phyloP scores from a whole-genome alignment of 129 eudicot genomes.

The Pittosporum tobira region DNA sequence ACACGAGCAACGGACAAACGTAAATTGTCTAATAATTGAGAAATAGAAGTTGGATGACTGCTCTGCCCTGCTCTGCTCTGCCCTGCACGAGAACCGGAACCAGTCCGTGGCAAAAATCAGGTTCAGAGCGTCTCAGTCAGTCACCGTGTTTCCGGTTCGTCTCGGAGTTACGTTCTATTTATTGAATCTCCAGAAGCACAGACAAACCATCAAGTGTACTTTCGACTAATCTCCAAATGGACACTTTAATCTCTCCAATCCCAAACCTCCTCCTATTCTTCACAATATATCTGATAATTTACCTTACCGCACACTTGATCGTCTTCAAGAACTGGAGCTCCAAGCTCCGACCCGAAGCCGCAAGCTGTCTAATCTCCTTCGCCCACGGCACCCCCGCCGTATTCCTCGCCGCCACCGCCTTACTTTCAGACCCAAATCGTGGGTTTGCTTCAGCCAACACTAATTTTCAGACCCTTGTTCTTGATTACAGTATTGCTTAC shows the following conservation, averaged over 20 bases:
- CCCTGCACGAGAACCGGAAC: too few species aligned
- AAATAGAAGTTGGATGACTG: too few species aligned
- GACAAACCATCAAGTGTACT: too few species aligned
- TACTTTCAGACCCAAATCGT: conserved; percentile 30
- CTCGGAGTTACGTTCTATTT: too few species aligned
- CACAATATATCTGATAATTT: conserved; percentile 36
- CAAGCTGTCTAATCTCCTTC: conserved; percentile 77
- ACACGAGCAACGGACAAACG: too few species aligned
- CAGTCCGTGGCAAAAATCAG: too few species aligned
- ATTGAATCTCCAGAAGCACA: too few species aligned
- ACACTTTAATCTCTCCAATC: conserved; percentile 23
- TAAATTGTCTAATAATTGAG: too few species aligned
- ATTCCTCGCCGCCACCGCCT: conserved; percentile 41
- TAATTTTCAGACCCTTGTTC: conserved; percentile 35
- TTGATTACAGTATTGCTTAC: conserved; percentile 85
- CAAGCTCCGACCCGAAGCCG: conserved; percentile 69
- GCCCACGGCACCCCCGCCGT: conserved; percentile 82
- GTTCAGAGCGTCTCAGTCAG: too few species aligned
- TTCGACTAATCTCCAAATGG: conserved; percentile 27
- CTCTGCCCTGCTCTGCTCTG: too few species aligned
- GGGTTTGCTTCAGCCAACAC: conserved; percentile 53
- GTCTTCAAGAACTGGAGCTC: conserved; percentile 59
- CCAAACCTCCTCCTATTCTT: conserved; percentile 46
- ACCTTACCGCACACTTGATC: conserved; percentile 43
- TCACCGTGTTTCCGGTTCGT: too few species aligned